Conservation (phyloP, 2,329 filamentous ascomycete species). For the Penicillium verrucosum region DNA sequence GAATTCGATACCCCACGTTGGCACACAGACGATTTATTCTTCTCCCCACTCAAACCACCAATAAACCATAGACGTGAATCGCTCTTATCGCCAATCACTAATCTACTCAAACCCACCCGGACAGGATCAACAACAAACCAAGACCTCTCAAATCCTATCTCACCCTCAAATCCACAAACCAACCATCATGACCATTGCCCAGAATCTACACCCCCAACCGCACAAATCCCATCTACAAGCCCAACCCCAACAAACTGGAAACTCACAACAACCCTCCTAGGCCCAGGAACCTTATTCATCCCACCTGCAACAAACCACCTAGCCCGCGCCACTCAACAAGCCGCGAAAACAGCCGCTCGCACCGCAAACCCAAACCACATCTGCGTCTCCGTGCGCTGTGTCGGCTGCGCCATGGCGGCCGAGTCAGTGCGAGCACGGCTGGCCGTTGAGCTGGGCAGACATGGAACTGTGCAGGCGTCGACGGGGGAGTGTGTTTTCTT, state of each 20-base stretch:
- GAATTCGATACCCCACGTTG: constrained; percentile 49
- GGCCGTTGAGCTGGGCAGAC: neutral
- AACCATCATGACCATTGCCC: constrained; percentile 1
- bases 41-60: constrained; percentile 20
- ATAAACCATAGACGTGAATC: constrained; percentile 8
- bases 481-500: constrained; percentile 43
- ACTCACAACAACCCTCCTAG: constrained; percentile 48
- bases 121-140: neutral
- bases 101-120: neutral
- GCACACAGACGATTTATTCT: constrained; percentile 53
- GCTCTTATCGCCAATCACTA: neutral
- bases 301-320: constrained; percentile 26
- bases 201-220: neutral
- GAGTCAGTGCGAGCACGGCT: constrained; percentile 20
- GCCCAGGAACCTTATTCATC: constrained; percentile 49
- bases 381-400: constrained; percentile 45
- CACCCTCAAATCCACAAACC: neutral
- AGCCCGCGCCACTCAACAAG: constrained; percentile 35
- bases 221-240: constrained; percentile 2
- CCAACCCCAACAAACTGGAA: constrained; percentile 47
- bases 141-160: neutral
- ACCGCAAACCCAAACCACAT: constrained; percentile 34
- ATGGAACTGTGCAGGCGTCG: constrained; percentile 12
- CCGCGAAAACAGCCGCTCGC: constrained; percentile 26
- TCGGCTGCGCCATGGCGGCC: constrained; percentile 44